These are phyloP conservation scores for Xylaria sp. DNA, from an alignment of 495 filamentous ascomycete species.

Conservation along the genomic window DNA sequence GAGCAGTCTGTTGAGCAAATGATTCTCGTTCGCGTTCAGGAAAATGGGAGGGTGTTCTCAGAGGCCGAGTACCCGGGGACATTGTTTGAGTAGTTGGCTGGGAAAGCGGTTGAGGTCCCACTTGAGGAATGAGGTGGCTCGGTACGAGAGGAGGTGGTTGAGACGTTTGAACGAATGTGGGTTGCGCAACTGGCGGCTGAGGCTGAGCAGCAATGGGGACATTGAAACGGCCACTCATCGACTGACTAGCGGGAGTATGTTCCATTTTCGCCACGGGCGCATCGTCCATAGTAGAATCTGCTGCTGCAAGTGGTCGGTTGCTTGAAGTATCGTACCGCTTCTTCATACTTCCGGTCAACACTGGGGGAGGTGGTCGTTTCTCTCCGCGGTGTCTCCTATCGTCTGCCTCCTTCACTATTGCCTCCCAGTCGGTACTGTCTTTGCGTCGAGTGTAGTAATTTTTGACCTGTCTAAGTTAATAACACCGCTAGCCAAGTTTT, in stretches of 20 bases:
- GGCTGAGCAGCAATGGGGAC: constrained; percentile 49
- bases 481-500: constrained; percentile 28
- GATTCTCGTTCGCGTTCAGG: constrained; percentile 39
- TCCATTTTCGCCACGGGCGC: constrained; percentile 55
- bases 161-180: constrained; percentile 34
- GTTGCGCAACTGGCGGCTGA: constrained; percentile 36
- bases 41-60: constrained; percentile 45
- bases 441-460: constrained; percentile 89
- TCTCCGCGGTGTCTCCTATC: constrained; percentile 72
- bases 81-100: constrained; percentile 45
- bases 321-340: constrained; percentile 58
- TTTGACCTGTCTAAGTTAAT: constrained; percentile 71
- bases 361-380: constrained; percentile 72
- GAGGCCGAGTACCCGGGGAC: constrained; percentile 47
- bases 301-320: constrained; percentile 61
- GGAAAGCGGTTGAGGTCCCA: constrained; percentile 37
- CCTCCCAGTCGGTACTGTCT: constrained; percentile 75
- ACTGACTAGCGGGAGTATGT: constrained; percentile 38
- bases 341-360: constrained; percentile 57
- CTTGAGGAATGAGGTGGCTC: constrained; percentile 35
- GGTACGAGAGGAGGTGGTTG: constrained; percentile 33
- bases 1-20: constrained; percentile 34
- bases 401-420: constrained; percentile 74
- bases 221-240: constrained; percentile 48
- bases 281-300: constrained; percentile 65